Percentiles rank a stretch among this genome's conserved stretches.
Evolutionary conservation across 2,329 filamentous ascomycete species (phyloP).

Genomic region (Boeremia lycopersici): DNA sequence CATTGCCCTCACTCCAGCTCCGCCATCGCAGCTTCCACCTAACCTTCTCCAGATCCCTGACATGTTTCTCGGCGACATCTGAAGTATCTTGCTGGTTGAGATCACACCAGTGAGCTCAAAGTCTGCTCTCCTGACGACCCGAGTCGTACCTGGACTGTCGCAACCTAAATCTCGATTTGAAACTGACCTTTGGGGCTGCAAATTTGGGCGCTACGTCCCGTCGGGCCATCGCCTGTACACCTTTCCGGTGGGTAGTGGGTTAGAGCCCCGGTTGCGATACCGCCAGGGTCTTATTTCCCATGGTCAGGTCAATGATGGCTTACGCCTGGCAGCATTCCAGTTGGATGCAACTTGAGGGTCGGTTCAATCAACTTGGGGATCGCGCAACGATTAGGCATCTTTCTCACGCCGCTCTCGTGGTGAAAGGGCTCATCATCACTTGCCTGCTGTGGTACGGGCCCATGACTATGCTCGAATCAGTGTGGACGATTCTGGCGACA

Average conservation of each 20-base stretch:
- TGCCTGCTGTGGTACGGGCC: not conserved
- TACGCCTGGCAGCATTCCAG: not conserved
- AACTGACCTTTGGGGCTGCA: not conserved
- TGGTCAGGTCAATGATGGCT: not conserved
- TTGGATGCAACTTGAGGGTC: not conserved
- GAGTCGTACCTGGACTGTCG: slow-evolving; percentile 12
- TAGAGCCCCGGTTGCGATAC: not conserved
- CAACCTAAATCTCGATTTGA: not conserved
- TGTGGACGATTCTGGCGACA: not conserved
- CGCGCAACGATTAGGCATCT: not conserved
- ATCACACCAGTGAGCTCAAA: slow-evolving; percentile 2
- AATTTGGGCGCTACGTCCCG: not conserved
- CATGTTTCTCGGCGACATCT: not conserved
- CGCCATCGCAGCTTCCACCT: no score
- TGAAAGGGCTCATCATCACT: not conserved
- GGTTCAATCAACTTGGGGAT: not conserved
- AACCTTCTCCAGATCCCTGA: not conserved
- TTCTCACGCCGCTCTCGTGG: not conserved
- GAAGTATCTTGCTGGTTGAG: slow-evolving; percentile 4
- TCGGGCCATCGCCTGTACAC: not conserved
- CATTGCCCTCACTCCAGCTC: no score
- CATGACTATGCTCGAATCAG: not conserved
- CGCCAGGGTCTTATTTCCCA: not conserved
- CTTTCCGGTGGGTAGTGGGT: not conserved
- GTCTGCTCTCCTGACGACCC: slow-evolving; percentile 8